Conservation (phyloP, 2,329 filamentous ascomycete genomes). For the Emmonsiellopsis sp. region DNA sequence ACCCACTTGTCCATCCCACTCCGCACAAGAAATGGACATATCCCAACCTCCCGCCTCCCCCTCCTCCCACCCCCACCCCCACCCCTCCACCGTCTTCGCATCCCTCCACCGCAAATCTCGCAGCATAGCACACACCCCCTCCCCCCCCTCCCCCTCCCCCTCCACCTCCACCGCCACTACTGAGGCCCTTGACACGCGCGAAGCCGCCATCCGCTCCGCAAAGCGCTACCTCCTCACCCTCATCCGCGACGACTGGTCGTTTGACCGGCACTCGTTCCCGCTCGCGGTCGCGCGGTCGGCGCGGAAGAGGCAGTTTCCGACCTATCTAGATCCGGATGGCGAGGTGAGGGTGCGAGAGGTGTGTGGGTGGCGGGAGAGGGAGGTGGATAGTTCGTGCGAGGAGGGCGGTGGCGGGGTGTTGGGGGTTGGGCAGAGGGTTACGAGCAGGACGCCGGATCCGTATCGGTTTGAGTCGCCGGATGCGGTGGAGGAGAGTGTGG, state of each 20-base stretch:
- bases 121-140: not conserved
- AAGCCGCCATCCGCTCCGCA: constrained; percentile 30
- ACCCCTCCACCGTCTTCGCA: constrained; percentile 11
- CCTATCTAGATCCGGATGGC: not conserved
- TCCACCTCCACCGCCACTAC: not conserved
- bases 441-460: constrained; percentile 13
- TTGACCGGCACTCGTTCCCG: constrained; percentile 13
- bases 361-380: constrained; percentile 11
- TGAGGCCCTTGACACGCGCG: constrained; percentile 21
- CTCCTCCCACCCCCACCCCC: not conserved
- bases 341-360: constrained; percentile 3
- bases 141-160: constrained; percentile 2
- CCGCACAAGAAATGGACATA: not conserved
- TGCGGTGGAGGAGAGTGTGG: constrained; percentile 28
- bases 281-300: constrained; percentile 3
- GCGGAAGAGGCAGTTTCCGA: not conserved
- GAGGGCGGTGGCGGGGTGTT: constrained; percentile 2
- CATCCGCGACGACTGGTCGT: constrained; percentile 35
- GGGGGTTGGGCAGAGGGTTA: not conserved
- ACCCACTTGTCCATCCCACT: not conserved
- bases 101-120: constrained; percentile 16
- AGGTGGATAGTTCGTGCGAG: constrained; percentile 11
- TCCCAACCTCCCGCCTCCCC: not conserved
- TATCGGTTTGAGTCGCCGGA: constrained; percentile 34
- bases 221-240: constrained; percentile 31